These are phyloP conservation scores for Calocera viscosa DNA, from an alignment of 768 basidiomycete species.

Conservation along the genomic window DNA sequence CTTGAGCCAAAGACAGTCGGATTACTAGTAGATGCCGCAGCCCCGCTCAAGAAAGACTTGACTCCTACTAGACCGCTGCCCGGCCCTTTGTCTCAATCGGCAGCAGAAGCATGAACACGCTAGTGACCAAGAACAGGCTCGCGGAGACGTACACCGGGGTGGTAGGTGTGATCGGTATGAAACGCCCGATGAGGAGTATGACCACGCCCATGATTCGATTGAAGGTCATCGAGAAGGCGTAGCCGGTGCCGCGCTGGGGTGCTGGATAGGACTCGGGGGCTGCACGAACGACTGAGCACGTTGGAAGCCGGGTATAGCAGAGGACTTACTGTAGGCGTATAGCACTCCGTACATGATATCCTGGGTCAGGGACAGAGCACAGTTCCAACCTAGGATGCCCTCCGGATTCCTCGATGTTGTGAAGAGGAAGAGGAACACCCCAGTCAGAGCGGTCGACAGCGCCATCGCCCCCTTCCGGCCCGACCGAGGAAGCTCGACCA, in stretches of 20 bases:
- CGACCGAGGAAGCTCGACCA: constrained; percentile 33
- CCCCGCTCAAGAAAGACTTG: too few relatives aligned
- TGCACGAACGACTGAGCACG: not conserved
- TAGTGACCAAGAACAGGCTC: constrained; percentile 34
- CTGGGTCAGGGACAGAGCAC: not conserved
- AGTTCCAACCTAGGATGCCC: not conserved
- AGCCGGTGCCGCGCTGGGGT: not conserved
- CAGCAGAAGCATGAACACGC: constrained; percentile 32
- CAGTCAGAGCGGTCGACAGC: constrained; percentile 19
- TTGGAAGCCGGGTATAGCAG: not conserved
- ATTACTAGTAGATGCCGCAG: too few relatives aligned
- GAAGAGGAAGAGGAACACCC: constrained; percentile 1
- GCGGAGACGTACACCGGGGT: constrained; percentile 39
- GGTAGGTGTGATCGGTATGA: constrained; percentile 3
- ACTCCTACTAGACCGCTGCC: not conserved
- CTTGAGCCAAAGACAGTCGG: too few relatives aligned
- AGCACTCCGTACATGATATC: constrained; percentile 5
- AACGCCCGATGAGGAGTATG: constrained; percentile 32
- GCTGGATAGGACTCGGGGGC: not conserved
- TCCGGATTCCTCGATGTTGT: not conserved
- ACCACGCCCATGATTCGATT: constrained; percentile 1
- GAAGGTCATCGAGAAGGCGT: not conserved
- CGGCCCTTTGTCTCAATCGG: constrained; percentile 32
- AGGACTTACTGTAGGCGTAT: not conserved
- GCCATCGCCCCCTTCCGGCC: constrained; percentile 1